Conservation (phyloP, 2,329 filamentous ascomycete genomes). For the Hypoxylon sp. region DNA sequence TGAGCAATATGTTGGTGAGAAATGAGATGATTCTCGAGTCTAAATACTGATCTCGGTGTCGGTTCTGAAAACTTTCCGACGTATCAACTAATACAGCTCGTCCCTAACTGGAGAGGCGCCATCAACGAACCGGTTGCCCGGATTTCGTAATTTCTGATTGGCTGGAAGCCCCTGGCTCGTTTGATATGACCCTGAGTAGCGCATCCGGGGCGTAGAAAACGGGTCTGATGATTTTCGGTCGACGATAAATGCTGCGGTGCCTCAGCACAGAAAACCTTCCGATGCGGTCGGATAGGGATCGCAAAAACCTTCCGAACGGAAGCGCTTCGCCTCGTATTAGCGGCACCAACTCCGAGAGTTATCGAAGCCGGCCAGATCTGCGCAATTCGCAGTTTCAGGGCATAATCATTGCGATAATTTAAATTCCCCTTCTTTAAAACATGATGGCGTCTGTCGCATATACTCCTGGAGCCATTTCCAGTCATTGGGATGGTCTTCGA, state of each 20-base stretch:
- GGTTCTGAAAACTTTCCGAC: conserved; percentile 27
- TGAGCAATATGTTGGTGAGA: conserved; percentile 1
- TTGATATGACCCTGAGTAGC: conserved; percentile 1
- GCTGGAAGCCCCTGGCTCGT: conserved; percentile 2
- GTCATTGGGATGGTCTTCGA: conserved; percentile 10
- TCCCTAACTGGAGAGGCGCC: conserved; percentile 1
- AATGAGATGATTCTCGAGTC: conserved; percentile 5
- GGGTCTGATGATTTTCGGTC: conserved; percentile 15
- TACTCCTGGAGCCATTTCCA: background rate
- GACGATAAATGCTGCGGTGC: conserved; percentile 3
- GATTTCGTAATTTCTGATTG: conserved; percentile 10
- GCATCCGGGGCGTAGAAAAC: conserved; percentile 1
- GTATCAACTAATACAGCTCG: conserved; percentile 6
- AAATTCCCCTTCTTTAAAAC: conserved; percentile 18
- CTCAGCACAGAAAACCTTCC: conserved; percentile 31
- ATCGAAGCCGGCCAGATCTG: conserved; percentile 4
- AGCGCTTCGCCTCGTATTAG: conserved; percentile 22
- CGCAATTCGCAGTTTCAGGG: background rate
- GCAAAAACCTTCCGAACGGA: conserved; percentile 39
- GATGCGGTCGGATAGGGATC: conserved; percentile 10
- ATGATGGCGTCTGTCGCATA: conserved; percentile 2
- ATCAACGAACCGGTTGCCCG: background rate
- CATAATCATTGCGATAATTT: background rate
- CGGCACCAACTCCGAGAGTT: conserved; percentile 13
- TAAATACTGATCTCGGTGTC: conserved; percentile 10